These are phyloP conservation scores for Rhizophlyctis rosea DNA, from an alignment of 192 early-diverging fungal species.

Conservation along the genomic window DNA sequence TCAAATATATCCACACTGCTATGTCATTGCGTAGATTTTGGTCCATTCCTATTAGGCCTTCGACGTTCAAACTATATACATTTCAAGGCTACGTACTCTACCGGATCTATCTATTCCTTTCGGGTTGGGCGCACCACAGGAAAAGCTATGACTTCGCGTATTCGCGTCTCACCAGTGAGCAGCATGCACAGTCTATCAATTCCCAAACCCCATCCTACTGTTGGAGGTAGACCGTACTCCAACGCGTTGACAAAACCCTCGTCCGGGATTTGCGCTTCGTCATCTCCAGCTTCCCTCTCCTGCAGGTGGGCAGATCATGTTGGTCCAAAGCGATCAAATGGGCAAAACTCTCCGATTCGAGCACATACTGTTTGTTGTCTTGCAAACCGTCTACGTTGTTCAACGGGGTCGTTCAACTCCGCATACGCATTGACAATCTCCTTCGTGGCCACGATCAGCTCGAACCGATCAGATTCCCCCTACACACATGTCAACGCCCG, in stretches of 20 bases:
- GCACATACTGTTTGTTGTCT: too few relatives aligned
- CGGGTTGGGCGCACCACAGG: slow-evolving; percentile 42
- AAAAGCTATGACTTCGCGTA: slow-evolving; percentile 83
- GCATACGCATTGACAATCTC: slow-evolving; percentile 87
- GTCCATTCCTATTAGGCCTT: too few relatives aligned
- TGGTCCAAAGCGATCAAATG: too few relatives aligned
- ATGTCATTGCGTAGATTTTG: too few relatives aligned
- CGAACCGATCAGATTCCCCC: slow-evolving; percentile 62
- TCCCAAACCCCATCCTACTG: slow-evolving; percentile 89
- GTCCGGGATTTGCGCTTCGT: slow-evolving; percentile 73
- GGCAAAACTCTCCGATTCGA: too few relatives aligned
- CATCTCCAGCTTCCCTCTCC: slow-evolving; percentile 68
- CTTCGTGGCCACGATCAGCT: slow-evolving; percentile 72
- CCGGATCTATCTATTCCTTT: not conserved
- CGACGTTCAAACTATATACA: too few relatives aligned
- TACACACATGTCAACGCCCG: not conserved
- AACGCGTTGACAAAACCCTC: slow-evolving; percentile 70
- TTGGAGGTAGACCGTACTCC: slow-evolving; percentile 82
- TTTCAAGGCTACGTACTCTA: not conserved
- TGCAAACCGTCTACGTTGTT: slow-evolving; percentile 52
- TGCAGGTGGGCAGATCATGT: too few relatives aligned
- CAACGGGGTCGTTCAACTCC: slow-evolving; percentile 83
- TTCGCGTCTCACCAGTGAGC: slow-evolving; percentile 60
- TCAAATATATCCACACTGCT: too few relatives aligned
- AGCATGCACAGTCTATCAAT: slow-evolving; percentile 77